Percentiles rank a stretch among this genome's conserved stretches.
These are phyloP conservation scores for Boletellus deceptivus DNA, from an alignment of 1,284 basidiomycete genomes.

Conservation along the genomic window DNA sequence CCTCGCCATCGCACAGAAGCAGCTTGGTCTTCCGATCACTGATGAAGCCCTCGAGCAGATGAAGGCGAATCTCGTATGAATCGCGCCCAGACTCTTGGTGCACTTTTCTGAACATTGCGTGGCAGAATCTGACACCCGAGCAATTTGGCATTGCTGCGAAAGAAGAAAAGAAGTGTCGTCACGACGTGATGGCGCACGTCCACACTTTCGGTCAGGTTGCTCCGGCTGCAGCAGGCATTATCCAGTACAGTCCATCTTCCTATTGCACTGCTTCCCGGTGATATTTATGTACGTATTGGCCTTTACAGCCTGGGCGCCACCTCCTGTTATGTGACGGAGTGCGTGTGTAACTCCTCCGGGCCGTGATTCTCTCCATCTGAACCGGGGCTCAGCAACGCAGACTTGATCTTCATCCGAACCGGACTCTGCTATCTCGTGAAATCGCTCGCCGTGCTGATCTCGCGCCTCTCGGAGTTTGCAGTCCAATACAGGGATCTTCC, in stretches of 20 bases:
- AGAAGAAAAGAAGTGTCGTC: conserved; percentile 97
- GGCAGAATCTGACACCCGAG: conserved; percentile 75
- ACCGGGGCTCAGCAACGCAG: conserved; percentile 72
- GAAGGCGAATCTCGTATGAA: conserved; percentile 80
- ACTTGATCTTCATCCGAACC: conserved; percentile 93
- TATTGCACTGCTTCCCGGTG: conserved; percentile 5
- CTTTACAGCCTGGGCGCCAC: conserved; percentile 83
- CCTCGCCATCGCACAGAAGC: conserved; percentile 94
- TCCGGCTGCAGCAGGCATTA: conserved; percentile 95
- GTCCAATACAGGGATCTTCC: conserved; percentile 74
- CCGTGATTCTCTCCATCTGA: conserved; percentile 14
- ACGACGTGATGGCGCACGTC: conserved; percentile 99
- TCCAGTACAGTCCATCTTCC: conserved; percentile 61
- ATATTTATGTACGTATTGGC: conserved; percentile 10
- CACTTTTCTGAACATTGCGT: conserved; percentile 1
- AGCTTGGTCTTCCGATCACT: conserved; percentile 88
- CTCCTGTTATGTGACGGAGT: conserved; percentile 99
- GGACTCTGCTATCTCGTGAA: conserved; percentile 84
- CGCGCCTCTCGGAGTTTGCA: conserved; percentile 82
- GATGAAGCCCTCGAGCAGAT: conserved; percentile 94
- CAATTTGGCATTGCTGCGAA: conserved; percentile 92
- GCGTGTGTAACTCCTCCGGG: conserved; percentile 31
- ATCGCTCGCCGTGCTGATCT: conserved; percentile 88
- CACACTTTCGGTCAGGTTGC: conserved; percentile 95
- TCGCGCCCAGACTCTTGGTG: not conserved